A percentile compares a stretch with the other conserved stretches of the same genome.
phyloP scores from a whole-genome alignment of 768 basidiomycete species.

The Boletus reticulatus region DNA sequence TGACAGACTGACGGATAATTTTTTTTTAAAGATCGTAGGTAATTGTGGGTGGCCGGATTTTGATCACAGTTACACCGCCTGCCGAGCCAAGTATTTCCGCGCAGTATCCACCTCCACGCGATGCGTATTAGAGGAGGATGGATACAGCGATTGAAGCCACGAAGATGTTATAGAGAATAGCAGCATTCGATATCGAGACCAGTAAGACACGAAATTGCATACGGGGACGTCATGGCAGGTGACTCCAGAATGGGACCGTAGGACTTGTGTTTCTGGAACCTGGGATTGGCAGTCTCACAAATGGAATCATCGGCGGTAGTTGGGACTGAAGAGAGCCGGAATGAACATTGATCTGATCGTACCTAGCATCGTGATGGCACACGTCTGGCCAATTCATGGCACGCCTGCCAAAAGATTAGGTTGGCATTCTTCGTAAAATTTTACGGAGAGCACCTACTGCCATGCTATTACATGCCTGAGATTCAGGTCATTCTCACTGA shows the following conservation, averaged over 20 bases:
- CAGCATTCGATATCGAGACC: not conserved
- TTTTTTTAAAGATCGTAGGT: not conserved
- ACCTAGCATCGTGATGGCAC: no score
- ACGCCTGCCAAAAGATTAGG: no score
- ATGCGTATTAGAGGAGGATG: not conserved
- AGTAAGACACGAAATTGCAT: not conserved
- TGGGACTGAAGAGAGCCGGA: not conserved
- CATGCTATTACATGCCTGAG: no score
- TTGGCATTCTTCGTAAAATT: no score
- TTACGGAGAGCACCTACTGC: no score
- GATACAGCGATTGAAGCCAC: not conserved
- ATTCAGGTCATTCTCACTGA: no score
- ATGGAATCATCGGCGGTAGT: not conserved
- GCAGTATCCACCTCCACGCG: not conserved
- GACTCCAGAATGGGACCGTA: not conserved
- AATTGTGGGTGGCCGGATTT: not conserved
- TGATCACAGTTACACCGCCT: not conserved
- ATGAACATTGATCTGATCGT: not conserved
- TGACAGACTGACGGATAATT: not conserved
- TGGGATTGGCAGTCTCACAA: not conserved
- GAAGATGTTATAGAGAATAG: constrained; percentile 1
- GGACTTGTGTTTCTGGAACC: not conserved
- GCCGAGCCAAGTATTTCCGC: not conserved
- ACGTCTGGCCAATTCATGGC: no score
- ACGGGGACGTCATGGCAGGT: not conserved